Percentiles rank a stretch among this genome's conserved stretches.
phyloP scores from a whole-genome alignment of 345 rosid species.

The Erucastrum elatum region DNA sequence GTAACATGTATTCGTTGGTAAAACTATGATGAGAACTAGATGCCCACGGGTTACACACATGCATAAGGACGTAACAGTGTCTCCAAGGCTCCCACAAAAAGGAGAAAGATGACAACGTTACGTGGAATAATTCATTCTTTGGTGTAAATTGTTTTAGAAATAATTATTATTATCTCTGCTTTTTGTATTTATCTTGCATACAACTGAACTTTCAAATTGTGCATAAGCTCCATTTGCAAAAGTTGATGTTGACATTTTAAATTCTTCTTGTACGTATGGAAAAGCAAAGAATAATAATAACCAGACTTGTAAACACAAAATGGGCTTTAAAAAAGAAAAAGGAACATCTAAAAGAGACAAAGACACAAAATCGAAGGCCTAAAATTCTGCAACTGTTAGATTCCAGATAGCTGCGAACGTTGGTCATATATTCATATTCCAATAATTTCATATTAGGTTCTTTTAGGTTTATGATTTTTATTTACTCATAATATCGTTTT shows the following conservation, averaged over 20 bases:
- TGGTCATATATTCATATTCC: slow-evolving; percentile 11
- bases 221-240: slow-evolving; percentile 21
- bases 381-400: slow-evolving; percentile 32
- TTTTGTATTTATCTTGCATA: slow-evolving; percentile 32
- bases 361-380: slow-evolving; percentile 36
- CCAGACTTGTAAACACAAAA: slow-evolving; percentile 8
- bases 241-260: slow-evolving; percentile 34
- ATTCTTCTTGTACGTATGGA: slow-evolving; percentile 27
- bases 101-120: slow-evolving; percentile 9
- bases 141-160: slow-evolving; percentile 5
- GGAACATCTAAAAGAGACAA: slow-evolving; percentile 22
- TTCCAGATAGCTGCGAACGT: slow-evolving; percentile 30
- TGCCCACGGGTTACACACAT: slow-evolving; percentile 24
- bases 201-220: slow-evolving; percentile 8
- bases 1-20: neutral
- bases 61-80: slow-evolving; percentile 25
- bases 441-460: neutral
- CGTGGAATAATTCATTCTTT: slow-evolving; percentile 4
- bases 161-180: neutral
- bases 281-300: slow-evolving; percentile 11
- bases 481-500: neutral
- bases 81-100: slow-evolving; percentile 27
- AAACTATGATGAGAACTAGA: slow-evolving; percentile 27
- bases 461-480: slow-evolving; percentile 6
- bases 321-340: slow-evolving; percentile 31